A percentile compares a stretch with the other conserved stretches of the same genome.
Conservation (phyloP, 768 basidiomycete genomes). For the Mycena epipterygia region DNA sequence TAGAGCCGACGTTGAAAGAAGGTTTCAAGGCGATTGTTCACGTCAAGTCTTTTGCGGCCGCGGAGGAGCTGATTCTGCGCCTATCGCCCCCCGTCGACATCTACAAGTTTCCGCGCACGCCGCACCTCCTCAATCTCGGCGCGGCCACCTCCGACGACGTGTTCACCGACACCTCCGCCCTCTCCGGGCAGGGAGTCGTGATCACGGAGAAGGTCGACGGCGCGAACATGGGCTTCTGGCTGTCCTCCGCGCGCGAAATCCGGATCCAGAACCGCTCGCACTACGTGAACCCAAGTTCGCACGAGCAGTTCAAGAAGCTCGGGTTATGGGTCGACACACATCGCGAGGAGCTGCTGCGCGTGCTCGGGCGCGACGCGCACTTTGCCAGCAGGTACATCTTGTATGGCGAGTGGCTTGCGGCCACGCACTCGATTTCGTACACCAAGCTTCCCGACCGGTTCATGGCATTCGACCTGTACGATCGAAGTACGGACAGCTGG, state of each 20-base stretch:
- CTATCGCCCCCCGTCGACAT: slow-evolving; percentile 59
- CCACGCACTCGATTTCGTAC: slow-evolving; percentile 73
- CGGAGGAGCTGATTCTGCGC: slow-evolving; percentile 58
- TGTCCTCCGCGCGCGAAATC: slow-evolving; percentile 62
- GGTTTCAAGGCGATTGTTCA: slow-evolving; percentile 66
- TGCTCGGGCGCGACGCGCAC: slow-evolving; percentile 63
- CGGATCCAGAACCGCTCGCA: slow-evolving; percentile 75
- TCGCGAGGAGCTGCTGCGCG: slow-evolving; percentile 53
- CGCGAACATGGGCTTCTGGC: slow-evolving; percentile 76
- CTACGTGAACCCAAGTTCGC: slow-evolving; percentile 66
- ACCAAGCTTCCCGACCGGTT: slow-evolving; percentile 67
- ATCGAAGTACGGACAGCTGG: slow-evolving; percentile 61
- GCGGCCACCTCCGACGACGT: slow-evolving; percentile 69
- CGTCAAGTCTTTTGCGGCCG: slow-evolving; percentile 65
- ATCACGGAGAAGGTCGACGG: slow-evolving; percentile 79
- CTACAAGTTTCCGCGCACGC: slow-evolving; percentile 73
- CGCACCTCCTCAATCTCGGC: slow-evolving; percentile 71
- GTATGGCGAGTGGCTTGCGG: slow-evolving; percentile 75
- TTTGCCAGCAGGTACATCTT: slow-evolving; percentile 72
- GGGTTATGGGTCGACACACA: slow-evolving; percentile 68
- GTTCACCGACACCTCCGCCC: slow-evolving; percentile 39
- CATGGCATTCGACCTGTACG: slow-evolving; percentile 72
- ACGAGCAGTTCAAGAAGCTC: slow-evolving; percentile 73
- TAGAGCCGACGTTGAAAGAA: slow-evolving; percentile 60
- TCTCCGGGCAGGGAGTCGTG: slow-evolving; percentile 52